phyloP scores from a whole-genome alignment of 805 yeast species.

The Suhomyces vadensis region DNA sequence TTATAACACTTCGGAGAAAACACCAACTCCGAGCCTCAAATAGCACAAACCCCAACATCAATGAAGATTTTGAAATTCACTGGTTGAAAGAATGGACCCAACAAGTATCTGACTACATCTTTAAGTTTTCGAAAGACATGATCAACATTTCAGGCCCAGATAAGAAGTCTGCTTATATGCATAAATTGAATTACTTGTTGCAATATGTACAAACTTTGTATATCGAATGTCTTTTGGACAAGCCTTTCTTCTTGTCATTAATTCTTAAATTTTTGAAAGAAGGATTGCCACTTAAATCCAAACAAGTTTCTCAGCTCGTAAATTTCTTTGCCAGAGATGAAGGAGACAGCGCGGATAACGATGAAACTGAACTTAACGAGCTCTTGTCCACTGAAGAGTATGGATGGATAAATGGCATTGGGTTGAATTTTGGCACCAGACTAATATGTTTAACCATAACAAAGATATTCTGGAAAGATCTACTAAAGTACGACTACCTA shows the following conservation, averaged over 20 bases:
- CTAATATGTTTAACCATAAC: slow-evolving; percentile 48
- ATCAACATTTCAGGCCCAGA: slow-evolving; percentile 25
- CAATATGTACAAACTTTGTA: slow-evolving; percentile 64
- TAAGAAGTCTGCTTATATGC: slow-evolving; percentile 43
- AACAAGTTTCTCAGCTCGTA: slow-evolving; percentile 24
- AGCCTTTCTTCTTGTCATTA: slow-evolving; percentile 62
- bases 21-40: slow-evolving; percentile 20
- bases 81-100: slow-evolving; percentile 92
- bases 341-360: slow-evolving; percentile 11
- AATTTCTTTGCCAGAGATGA: slow-evolving; percentile 12
- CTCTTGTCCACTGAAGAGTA: slow-evolving; percentile 5
- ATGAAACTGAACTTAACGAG: slow-evolving; percentile 22
- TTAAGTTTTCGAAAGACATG: slow-evolving; percentile 49
- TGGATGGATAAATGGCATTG: slow-evolving; percentile 18
- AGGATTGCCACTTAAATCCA: slow-evolving; percentile 32
- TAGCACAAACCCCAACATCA: slow-evolving; percentile 4
- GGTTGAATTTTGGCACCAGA: slow-evolving; percentile 37
- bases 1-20: slow-evolving; percentile 33
- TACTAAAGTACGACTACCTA: slow-evolving; percentile 54
- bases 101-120: slow-evolving; percentile 65
- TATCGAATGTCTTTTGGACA: slow-evolving; percentile 66
- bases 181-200: slow-evolving; percentile 58
- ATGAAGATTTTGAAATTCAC: slow-evolving; percentile 46
- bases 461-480: slow-evolving; percentile 70
- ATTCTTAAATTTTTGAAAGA: slow-evolving; percentile 52